These are phyloP conservation scores for Gonapodya sp. DNA, from an alignment of 192 early-diverging fungal species.

Conservation along the genomic window DNA sequence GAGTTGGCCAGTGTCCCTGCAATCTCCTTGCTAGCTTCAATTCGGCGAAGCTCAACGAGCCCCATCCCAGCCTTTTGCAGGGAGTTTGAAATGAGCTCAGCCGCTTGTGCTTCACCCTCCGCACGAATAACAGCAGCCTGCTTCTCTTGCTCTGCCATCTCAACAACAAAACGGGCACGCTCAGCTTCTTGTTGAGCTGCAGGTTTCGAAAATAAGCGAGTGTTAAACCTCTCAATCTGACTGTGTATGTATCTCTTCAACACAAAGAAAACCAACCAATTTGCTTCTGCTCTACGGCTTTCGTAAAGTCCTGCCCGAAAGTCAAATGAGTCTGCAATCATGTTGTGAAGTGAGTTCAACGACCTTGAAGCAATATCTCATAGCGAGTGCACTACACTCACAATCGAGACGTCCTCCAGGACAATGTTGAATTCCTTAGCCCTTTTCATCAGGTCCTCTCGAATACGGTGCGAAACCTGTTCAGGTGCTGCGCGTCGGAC, in stretches of 20 bases:
- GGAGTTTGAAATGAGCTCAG: conserved; percentile 81
- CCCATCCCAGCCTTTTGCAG: conserved; percentile 87
- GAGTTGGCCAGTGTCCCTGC: conserved; percentile 73
- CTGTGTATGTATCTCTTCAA: too few species aligned
- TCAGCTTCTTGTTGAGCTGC: conserved; percentile 95
- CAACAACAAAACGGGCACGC: conserved; percentile 95
- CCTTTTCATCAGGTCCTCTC: conserved; percentile 84
- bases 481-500: background rate
- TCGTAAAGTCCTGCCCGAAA: conserved; percentile 97
- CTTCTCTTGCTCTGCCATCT: conserved; percentile 98
- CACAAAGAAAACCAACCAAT: too few species aligned
- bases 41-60: conserved; percentile 88
- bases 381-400: conserved; percentile 28
- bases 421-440: conserved; percentile 92
- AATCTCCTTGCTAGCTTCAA: conserved; percentile 96
- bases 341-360: background rate
- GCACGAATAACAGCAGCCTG: conserved; percentile 92
- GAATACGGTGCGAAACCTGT: conserved; percentile 78
- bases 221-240: too few species aligned
- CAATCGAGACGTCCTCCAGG: conserved; percentile 96
- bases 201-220: conserved; percentile 13
- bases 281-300: conserved; percentile 96
- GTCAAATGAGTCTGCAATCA: conserved; percentile 81
- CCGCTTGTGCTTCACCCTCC: conserved; percentile 95
- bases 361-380: background rate